A percentile compares a stretch with the other conserved stretches of the same genome.
These are phyloP conservation scores for Pecoramyces ruminantium DNA, from an alignment of 192 early-diverging fungal species.

Conservation along the genomic window DNA sequence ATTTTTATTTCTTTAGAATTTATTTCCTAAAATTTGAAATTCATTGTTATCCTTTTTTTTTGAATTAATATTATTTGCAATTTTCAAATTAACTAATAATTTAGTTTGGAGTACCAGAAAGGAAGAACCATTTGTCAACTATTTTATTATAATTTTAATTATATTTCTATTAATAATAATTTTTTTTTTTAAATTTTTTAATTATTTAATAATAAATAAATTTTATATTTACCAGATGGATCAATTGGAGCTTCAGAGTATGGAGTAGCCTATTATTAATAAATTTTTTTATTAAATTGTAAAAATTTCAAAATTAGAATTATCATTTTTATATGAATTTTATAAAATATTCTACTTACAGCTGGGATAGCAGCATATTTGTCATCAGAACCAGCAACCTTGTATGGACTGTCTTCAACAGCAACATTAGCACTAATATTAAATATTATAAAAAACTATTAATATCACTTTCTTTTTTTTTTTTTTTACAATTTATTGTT, in stretches of 20 bases:
- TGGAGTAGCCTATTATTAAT: constrained; percentile 6
- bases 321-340: too few relatives aligned
- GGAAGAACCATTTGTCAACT: constrained; percentile 99
- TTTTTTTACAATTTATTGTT: too few relatives aligned
- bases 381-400: constrained; percentile 34
- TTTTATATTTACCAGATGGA: constrained; percentile 29
- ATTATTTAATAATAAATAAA: constrained; percentile 1
- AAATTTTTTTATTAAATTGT: neutral
- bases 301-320: too few relatives aligned
- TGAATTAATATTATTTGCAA: neutral
- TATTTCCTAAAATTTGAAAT: too few relatives aligned
- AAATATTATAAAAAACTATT: too few relatives aligned
- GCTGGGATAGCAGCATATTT: constrained; percentile 36
- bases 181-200: neutral
- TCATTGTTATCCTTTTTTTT: neutral
- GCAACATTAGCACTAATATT: constrained; percentile 46
- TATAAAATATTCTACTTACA: constrained; percentile 3
- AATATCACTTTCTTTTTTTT: too few relatives aligned
- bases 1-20: too few relatives aligned
- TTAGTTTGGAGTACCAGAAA: constrained; percentile 36
- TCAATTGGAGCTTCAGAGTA: constrained; percentile 54
- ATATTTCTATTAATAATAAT: neutral
- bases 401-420: constrained; percentile 56
- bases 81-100: neutral
- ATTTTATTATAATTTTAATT: neutral